Base-by-base conservation (phyloP, 108 stramenopile species). In the Nannochloropsis gaditana region DNA sequence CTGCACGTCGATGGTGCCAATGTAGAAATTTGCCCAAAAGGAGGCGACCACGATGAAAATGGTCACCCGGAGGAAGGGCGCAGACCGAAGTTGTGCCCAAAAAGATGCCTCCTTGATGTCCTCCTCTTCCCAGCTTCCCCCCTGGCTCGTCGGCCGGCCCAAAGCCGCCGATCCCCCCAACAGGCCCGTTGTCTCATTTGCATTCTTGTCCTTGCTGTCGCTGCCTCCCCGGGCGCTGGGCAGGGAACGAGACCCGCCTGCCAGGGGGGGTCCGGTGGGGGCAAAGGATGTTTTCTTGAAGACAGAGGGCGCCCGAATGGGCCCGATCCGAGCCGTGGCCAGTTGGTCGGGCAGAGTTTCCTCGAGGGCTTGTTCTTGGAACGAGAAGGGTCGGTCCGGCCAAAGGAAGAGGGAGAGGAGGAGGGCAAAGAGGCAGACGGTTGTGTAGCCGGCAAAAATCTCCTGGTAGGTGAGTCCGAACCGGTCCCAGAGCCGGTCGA, bases 11-110 rank as follows among this genome's bases (percentile, higher is more conserved):
- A 93, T 43, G 11, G 93, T 90, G 5, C 88, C 91, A 31, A 93
- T 86, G 44, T 88, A 90, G 80, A 93, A 91, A 79, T 92, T 92
- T 1, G 91, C 89, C 41, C 84, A 89, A 84, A 91, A 93, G 10
- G 80, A 73, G 11, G 83, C 50, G 11, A 91, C 42, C 43, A 86
- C 43, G 81, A 92, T 91, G 79, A 92, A 87, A 11, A 92, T 41
- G 41, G 85, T 42, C 17, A 90, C 83, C n/a, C 90, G 85, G 41
- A 89, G 15, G 81, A 88, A 92, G 9, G 81, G 79, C 5, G 41
- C 82, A 44, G 90, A 91, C 44, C 43, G 43, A 3, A 92, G 83
- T 80, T 93, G 92, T 8, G 85, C 43, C 45, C 17, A 41, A 44
- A 93, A 91, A 42, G 89, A 44, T 21, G 50, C 45, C 9, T 87